Percentiles rank a stretch among this genome's conserved stretches.
Conservation (phyloP, 179 eudicot species). For the Spinacia oleracea region DNA sequence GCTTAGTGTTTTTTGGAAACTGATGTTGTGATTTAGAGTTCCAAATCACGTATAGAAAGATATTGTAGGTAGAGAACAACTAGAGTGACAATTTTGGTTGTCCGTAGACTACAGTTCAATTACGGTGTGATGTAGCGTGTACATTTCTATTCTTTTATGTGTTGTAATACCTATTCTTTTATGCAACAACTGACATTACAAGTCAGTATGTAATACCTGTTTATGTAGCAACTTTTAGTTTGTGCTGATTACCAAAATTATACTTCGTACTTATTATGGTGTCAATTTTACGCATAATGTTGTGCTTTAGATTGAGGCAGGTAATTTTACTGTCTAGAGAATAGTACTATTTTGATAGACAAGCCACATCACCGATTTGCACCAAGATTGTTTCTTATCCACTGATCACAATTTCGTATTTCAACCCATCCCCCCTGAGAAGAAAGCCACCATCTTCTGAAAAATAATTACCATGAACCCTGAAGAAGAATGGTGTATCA, state of each 20-base stretch:
- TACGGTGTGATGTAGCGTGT: background rate
- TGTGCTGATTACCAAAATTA: background rate
- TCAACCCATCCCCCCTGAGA: no score
- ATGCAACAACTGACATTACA: background rate
- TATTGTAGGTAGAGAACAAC: background rate
- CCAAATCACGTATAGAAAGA: background rate
- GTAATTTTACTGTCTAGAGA: background rate
- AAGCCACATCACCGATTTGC: no score
- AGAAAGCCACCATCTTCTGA: no score
- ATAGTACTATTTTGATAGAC: no score
- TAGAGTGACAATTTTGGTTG: background rate
- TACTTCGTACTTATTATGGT: background rate
- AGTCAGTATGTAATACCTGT: background rate
- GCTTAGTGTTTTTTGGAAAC: background rate
- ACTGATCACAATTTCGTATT: no score
- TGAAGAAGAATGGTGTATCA: no score
- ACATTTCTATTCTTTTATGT: background rate
- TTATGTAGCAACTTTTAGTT: background rate
- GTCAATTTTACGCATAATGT: background rate
- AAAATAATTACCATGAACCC: no score
- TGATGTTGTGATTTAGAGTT: slow-evolving; percentile 14
- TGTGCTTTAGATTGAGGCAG: background rate
- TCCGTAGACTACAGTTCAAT: background rate
- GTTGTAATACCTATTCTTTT: background rate
- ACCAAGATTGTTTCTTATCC: no score